phyloP scores from a whole-genome alignment of 2,329 filamentous ascomycete species.

The Aureobasidium sp. region DNA sequence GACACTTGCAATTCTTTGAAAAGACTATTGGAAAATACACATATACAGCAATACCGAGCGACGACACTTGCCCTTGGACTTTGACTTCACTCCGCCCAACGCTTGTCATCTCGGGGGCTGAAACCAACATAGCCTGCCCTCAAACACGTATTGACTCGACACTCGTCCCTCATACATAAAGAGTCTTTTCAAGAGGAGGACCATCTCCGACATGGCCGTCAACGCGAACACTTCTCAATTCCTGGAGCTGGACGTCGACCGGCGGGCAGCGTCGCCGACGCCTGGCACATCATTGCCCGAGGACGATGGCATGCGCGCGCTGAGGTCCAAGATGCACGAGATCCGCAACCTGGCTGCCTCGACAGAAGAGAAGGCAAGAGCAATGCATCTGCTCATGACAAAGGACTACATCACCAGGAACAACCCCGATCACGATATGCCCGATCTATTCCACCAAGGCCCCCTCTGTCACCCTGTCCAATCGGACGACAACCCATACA shows the following conservation, averaged over 20 bases:
- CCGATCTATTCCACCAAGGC: background rate
- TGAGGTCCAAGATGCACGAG: constrained; percentile 40
- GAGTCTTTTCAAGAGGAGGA: background rate
- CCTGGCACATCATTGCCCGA: constrained; percentile 31
- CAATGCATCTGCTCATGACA: constrained; percentile 43
- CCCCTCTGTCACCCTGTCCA: constrained; percentile 1
- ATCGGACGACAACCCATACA: constrained; percentile 26
- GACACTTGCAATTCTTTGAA: background rate
- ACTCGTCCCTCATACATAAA: background rate
- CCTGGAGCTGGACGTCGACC: background rate
- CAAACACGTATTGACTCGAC: constrained; percentile 7
- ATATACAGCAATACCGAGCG: background rate
- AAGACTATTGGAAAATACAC: background rate
- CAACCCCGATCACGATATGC: background rate
- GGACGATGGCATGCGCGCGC: constrained; percentile 42
- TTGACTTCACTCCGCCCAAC: constrained; percentile 4
- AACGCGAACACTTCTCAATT: constrained; percentile 1
- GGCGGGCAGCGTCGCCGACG: background rate
- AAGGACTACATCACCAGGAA: constrained; percentile 33
- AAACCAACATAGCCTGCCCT: background rate
- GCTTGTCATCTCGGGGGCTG: background rate
- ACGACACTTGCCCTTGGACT: background rate
- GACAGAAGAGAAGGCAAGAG: constrained; percentile 41
- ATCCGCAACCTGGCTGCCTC: constrained; percentile 36
- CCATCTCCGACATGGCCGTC: background rate